Evolutionary conservation across 2,329 filamentous ascomycete genomes (phyloP).

Genomic region (Chalaropsis thielavioides): DNA sequence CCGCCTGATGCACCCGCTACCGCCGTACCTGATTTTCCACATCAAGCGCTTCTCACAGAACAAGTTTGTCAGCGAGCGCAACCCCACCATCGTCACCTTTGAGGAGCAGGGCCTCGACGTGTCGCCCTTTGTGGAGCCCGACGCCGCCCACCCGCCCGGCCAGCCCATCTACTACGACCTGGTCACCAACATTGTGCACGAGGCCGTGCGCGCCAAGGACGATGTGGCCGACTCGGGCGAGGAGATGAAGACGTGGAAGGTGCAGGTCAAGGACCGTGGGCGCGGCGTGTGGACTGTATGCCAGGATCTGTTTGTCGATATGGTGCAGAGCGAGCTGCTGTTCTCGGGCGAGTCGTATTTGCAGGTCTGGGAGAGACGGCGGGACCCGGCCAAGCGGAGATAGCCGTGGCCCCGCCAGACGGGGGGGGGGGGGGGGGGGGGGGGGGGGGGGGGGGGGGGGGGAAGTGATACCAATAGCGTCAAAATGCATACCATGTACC

Average conservation of each 20-base stretch:
- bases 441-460: background rate
- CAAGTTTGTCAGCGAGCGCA: constrained; percentile 90
- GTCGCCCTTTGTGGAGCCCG: constrained; percentile 80
- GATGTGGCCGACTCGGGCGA: constrained; percentile 84
- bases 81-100: constrained; percentile 96
- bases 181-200: constrained; percentile 86
- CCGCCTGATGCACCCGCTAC: constrained; percentile 75
- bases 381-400: constrained; percentile 24
- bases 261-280: constrained; percentile 70
- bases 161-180: constrained; percentile 92
- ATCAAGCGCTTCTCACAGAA: constrained; percentile 95
- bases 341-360: constrained; percentile 91
- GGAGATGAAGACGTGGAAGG: constrained; percentile 81
- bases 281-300: constrained; percentile 81
- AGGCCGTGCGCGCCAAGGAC: constrained; percentile 60
- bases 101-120: constrained; percentile 72
- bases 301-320: constrained; percentile 87
- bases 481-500: background rate
- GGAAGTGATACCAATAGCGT: background rate
- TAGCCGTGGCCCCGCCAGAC: background rate
- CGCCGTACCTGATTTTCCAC: constrained; percentile 83
- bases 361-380: constrained; percentile 88
- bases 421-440: background rate
- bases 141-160: constrained; percentile 51
- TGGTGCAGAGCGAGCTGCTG: constrained; percentile 73